Conservation (phyloP, 495 filamentous ascomycete species). For the Hypoxylon cercidicola region DNA sequence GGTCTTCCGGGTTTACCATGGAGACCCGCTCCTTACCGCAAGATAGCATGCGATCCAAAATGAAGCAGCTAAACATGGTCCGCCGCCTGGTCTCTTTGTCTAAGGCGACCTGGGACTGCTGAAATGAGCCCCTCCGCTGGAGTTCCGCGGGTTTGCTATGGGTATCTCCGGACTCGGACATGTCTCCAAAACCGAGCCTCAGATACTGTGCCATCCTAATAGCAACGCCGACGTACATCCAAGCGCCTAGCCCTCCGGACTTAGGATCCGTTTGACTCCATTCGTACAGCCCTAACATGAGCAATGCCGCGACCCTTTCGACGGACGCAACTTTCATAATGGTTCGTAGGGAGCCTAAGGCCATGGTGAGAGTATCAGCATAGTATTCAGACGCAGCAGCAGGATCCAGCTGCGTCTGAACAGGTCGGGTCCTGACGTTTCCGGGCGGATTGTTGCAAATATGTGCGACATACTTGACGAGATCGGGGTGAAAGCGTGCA, state of each 20-base stretch:
- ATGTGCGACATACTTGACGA: conserved; percentile 70
- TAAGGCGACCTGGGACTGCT: conserved; percentile 65
- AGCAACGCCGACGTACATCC: conserved; percentile 80
- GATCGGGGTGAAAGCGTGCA: conserved; percentile 75
- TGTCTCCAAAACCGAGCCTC: conserved; percentile 73
- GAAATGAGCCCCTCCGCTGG: conserved; percentile 23
- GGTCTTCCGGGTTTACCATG: conserved; percentile 73
- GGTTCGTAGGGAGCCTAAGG: conserved; percentile 66
- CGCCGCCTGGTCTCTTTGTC: conserved; percentile 80
- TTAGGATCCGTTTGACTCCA: conserved; percentile 74
- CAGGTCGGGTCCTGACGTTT: conserved; percentile 49
- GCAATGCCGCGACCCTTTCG: conserved; percentile 76
- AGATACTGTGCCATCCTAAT: conserved; percentile 78
- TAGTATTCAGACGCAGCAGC: conserved; percentile 81
- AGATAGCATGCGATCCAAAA: conserved; percentile 81
- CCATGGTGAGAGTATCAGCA: conserved; percentile 73
- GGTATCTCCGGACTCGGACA: conserved; percentile 26
- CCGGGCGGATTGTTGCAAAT: conserved; percentile 47
- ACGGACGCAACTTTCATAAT: conserved; percentile 68
- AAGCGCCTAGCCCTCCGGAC: conserved; percentile 75
- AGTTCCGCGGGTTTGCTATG: conserved; percentile 55
- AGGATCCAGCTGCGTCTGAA: conserved; percentile 60
- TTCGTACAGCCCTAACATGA: conserved; percentile 87
- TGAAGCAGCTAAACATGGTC: conserved; percentile 87
- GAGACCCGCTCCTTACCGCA: conserved; percentile 79